Base-by-base conservation (phyloP, 805 yeast genomes). In the Osmozyma mogii region DNA sequence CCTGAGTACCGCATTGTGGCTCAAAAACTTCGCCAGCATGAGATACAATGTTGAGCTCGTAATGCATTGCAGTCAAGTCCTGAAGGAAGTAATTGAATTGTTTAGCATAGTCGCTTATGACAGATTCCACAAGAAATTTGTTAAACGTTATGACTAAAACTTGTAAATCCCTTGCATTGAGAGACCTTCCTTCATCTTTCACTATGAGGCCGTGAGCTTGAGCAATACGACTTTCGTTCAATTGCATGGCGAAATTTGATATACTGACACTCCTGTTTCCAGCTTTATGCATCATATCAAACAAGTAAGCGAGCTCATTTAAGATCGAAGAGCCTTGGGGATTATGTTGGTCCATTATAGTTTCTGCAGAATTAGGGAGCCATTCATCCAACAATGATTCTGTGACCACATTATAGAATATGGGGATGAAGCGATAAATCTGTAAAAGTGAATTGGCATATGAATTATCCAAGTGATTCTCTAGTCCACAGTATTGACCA, bases 241-340 rank as follows among this genome's bases (percentile, higher is more conserved):
- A 40, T 4, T 53, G 49, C 27, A 58, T 57, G 2, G 64, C 79
- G 47, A 89, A 85, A 49, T 92, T 92, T 2, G 87, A 65, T 0
- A 95, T 80, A 22, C 84, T 73, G 44, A 89, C 85, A 42, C 44
- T 49, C 22, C 72, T 70, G 0, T 94, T 92, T 9, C 69, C 57
- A 0, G 95, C 85, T 50, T 84, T 83, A 24, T 68, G 69, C 56
- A 89, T 69, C 98, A 92, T 89, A 47, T 94, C 97, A 55, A 75
- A 84, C 9, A 94, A 58, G 39, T 85, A 84, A 0, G 96, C 98
- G 26, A 88, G 58, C 49, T 92, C 96, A 28, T 83, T 76, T 16
- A 87, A 54, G 3, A 88, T 50, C 2, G 82, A 75, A 1, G 68
- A 57, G 1, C 68, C 68, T 31, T 59, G 63, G 21, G 55, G 58